These are phyloP conservation scores for Aspergillus fischeri DNA, from an alignment of 2,329 filamentous ascomycete species.

Conservation along the genomic window DNA sequence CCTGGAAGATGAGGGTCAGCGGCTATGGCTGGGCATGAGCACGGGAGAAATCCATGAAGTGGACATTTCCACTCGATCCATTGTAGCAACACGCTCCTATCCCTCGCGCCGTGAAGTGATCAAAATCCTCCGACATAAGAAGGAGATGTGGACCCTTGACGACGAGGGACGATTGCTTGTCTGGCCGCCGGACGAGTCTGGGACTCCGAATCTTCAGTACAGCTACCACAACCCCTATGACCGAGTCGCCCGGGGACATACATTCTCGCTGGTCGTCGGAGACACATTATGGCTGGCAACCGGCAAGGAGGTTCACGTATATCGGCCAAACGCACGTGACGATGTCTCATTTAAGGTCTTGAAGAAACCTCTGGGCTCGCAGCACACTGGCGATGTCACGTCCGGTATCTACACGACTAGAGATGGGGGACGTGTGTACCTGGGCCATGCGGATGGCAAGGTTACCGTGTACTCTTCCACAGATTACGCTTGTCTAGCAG, in stretches of 20 bases:
- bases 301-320: conserved; percentile 83
- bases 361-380: conserved; percentile 64
- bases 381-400: conserved; percentile 79
- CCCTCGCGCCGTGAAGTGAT: conserved; percentile 77
- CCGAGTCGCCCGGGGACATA: conserved; percentile 74
- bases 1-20: conserved; percentile 73
- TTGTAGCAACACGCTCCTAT: conserved; percentile 66
- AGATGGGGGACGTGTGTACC: conserved; percentile 74
- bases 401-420: conserved; percentile 72
- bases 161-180: conserved; percentile 81
- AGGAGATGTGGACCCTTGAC: conserved; percentile 91
- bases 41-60: conserved; percentile 85
- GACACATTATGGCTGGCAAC: conserved; percentile 82
- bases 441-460: conserved; percentile 91
- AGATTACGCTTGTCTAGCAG: conserved; percentile 71
- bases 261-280: conserved; percentile 82
- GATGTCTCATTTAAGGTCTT: conserved; percentile 71
- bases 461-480: conserved; percentile 83
- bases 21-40: conserved; percentile 87
- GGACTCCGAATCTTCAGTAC: conserved; percentile 68
- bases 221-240: conserved; percentile 66
- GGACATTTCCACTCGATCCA: conserved; percentile 69
- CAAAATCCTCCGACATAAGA: conserved; percentile 78
- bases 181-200: conserved; percentile 74
- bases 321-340: conserved; percentile 66